A percentile compares a stretch with the other conserved stretches of the same genome.
Conservation (phyloP, 1,139 yeast genomes). For the Saccharomycopsis hybrid region DNA sequence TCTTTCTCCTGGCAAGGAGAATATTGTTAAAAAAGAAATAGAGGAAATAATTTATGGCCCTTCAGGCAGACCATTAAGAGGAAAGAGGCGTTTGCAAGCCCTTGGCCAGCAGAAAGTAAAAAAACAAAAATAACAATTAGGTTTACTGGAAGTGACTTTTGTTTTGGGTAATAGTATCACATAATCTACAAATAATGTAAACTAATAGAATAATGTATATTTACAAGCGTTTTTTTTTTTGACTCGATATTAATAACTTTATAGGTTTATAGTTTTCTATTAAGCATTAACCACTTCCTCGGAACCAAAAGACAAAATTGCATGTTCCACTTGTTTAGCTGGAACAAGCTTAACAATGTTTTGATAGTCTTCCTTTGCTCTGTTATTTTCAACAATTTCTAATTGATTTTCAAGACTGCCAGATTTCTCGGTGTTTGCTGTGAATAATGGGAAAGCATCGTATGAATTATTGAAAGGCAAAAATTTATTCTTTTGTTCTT, state of each 20-base stretch:
- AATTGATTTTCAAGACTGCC: slow-evolving; percentile 4
- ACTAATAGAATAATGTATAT: too few species aligned
- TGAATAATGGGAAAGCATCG: slow-evolving; percentile 44
- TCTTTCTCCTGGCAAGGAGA: slow-evolving; percentile 3
- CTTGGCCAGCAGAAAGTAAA: neutral
- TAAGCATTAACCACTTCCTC: too few species aligned
- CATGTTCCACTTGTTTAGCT: slow-evolving; percentile 20
- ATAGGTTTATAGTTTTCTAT: too few species aligned
- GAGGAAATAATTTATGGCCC: slow-evolving; percentile 25
- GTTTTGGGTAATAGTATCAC: too few species aligned
- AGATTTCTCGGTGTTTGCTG: slow-evolving; percentile 30
- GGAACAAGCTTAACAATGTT: slow-evolving; percentile 17
- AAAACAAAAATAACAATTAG: too few species aligned
- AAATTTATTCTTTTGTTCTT: slow-evolving; percentile 24
- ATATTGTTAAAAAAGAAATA: slow-evolving; percentile 5
- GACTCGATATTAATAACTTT: too few species aligned
- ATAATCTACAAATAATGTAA: too few species aligned
- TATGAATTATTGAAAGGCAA: slow-evolving; percentile 37
- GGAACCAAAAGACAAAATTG: slow-evolving; percentile 12
- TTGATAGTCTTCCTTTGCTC: slow-evolving; percentile 9
- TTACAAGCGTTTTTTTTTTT: too few species aligned
- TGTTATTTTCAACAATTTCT: slow-evolving; percentile 12
- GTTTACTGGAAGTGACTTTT: too few species aligned
- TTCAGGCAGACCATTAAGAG: slow-evolving; percentile 29
- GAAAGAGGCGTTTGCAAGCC: slow-evolving; percentile 21